Evolutionary conservation across 2,329 filamentous ascomycete genomes (phyloP), one percentile per base, ranked within the genome.

Genomic region (Alternaria sp.): DNA sequence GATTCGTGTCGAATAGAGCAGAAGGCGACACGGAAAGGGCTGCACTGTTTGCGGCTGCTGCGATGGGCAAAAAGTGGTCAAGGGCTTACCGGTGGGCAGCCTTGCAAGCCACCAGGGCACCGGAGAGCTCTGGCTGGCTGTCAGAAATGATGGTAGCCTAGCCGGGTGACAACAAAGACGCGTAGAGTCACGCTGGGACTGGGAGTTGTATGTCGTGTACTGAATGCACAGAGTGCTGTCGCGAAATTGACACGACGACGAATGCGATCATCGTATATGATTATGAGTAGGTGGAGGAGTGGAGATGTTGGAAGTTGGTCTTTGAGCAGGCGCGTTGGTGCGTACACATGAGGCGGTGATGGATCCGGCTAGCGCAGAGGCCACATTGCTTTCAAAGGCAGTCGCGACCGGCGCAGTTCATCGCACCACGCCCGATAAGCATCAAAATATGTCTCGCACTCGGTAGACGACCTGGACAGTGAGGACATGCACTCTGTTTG

Each of bases 281-380:
- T 24, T 26, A 49, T 20, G 46, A n/a, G 30, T 30, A 34, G 53
- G 20, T 28, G 28, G 24, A 7, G 18, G 32, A 26, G 38, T 36
- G 39, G 49, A 42, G 38, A 22, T 46, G 53, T 47, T 46, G 47
- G 53, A 48, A 61, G 57, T 54, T 60, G 51, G 57, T 54, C 32
- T 28, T 38, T 51, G 61, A 42, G 54, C 58, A 58, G 54, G 61
- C 58, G 61, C 54, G 61, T 61, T 63, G 57, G 47, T 44, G 47
- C 53, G 53, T 42, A 46, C 36, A 36, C 57, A 53, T 63, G 63
- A 67, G 59, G 65, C 67, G 65, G 67, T 69, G 64, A 66, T 63
- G 59, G 57, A 67, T 54, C 39, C 57, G 57, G 64, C 61, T 69
- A 72, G 68, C 58, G 54, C 64, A 62, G 52, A 66, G 66, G 64